A percentile compares a stretch with the other conserved stretches of the same genome.
These are phyloP conservation scores for Rostrohypoxylon terebratum DNA, from an alignment of 495 filamentous ascomycete genomes.

Conservation along the genomic window DNA sequence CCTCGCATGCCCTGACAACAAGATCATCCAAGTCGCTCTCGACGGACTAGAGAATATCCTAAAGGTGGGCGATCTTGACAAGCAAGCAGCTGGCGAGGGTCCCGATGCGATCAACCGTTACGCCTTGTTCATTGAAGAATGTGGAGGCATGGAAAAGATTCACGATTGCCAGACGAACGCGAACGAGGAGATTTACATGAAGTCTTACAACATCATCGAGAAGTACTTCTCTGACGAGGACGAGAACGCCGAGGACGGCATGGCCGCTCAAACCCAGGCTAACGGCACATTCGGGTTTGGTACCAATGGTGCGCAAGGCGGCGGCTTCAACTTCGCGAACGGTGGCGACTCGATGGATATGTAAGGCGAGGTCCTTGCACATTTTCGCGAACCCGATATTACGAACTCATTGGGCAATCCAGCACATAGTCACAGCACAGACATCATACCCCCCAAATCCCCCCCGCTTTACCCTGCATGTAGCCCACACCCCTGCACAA, in stretches of 20 bases:
- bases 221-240: conserved; percentile 99
- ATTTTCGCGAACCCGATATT: conserved; percentile 31
- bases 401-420: conserved; percentile 38
- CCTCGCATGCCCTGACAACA: conserved; percentile 97
- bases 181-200: conserved; percentile 99
- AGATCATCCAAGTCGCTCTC: conserved; percentile 99
- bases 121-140: conserved; percentile 98
- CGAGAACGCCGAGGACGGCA: conserved; percentile 78
- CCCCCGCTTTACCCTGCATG: conserved; percentile 41
- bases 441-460: conserved; percentile 43
- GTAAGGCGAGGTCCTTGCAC: conserved; percentile 64
- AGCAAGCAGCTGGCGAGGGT: conserved; percentile 80
- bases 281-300: conserved; percentile 88
- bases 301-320: conserved; percentile 74
- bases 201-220: conserved; percentile 99
- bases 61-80: conserved; percentile 99
- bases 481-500: conserved; percentile 38
- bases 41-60: conserved; percentile 99
- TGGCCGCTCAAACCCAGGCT: conserved; percentile 66
- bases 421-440: conserved; percentile 45
- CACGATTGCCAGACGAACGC: conserved; percentile 99
- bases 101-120: conserved; percentile 92
- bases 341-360: conserved; percentile 98
- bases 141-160: conserved; percentile 99
- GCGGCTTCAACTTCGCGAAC: conserved; percentile 94